Evolutionary conservation across 805 yeast species (phyloP), one percentile per base, ranked within the genome.

Genomic region (Nakazawaea wickerhamii): DNA sequence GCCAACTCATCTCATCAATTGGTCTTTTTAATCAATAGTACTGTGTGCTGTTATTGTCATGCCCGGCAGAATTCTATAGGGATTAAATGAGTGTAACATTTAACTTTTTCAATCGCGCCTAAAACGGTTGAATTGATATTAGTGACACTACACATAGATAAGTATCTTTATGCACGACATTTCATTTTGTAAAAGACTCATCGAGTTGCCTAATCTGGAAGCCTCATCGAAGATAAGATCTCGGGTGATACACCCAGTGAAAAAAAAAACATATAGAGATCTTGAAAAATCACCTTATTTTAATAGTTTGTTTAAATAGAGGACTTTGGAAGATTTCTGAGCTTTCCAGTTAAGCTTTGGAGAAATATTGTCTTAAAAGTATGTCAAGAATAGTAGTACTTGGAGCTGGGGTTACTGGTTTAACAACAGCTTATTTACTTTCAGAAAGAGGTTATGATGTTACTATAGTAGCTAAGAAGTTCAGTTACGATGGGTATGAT

Each of bases 381-480:
- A 23, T 48, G 46, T 25, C 50, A 50, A 38, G 53, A 52, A 4
- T 55, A 51, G 57, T 53, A 32, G 44, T 41, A n/a, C 22, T 54
- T 50, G 59, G 76, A 9, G 75, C 77, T 4, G 81, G 81, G 30
- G 77, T 75, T n/a, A 63, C 75, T 11, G 83, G 83, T 2, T 57
- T 77, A 25, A 76, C 81, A 1, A 57, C 69, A 21, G 80, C 83
- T 1, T 55, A 63, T 20, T 58, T 62, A 19, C 60, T 77, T 4
- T 51, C 71, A 0, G 55, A 64, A 40, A 55, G 59, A 27, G 70
- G 67, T 4, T 66, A 71, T 48, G 58, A 60, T 18, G 71, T 73
- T 5, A 61, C 70, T 2, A 59, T 75, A 20, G 51, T 75, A 2
- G 71, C 71, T 1, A 58, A 63, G 21, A 68, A 70, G 39, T 63